Percentiles rank a stretch among this genome's conserved stretches.
Conservation (phyloP, 2,329 filamentous ascomycete genomes). For the Trichoderma lentiforme region DNA sequence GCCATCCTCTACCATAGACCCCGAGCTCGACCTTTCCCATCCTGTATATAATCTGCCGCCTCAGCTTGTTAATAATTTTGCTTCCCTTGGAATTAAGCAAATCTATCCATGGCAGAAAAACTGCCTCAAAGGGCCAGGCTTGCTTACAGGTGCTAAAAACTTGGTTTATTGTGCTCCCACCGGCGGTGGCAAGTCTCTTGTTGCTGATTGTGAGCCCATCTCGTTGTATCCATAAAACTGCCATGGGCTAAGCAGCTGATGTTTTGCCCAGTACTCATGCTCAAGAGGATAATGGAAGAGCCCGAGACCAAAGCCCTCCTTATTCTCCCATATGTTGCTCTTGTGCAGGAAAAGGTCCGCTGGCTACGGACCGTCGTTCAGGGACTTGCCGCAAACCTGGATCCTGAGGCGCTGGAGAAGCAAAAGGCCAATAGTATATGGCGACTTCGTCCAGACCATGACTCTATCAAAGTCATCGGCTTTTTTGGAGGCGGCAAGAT, state of each 20-base stretch:
- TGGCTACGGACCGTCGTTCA: constrained; percentile 68
- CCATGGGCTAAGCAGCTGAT: constrained; percentile 20
- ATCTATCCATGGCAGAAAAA: constrained; percentile 81
- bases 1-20: constrained; percentile 49
- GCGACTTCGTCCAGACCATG: constrained; percentile 54
- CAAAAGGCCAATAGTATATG: constrained; percentile 43
- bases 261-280: constrained; percentile 57
- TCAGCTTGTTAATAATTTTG: constrained; percentile 62
- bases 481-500: constrained; percentile 73
- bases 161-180: constrained; percentile 79
- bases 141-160: constrained; percentile 63
- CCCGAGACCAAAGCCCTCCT: constrained; percentile 65
- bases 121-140: constrained; percentile 64
- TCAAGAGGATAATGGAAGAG: constrained; percentile 65
- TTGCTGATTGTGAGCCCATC: constrained; percentile 52
- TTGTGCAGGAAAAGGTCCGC: constrained; percentile 75
- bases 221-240: neutral
- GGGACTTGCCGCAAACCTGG: constrained; percentile 44
- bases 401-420: constrained; percentile 32
- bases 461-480: constrained; percentile 62
- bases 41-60: constrained; percentile 60
- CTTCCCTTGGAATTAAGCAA: constrained; percentile 61
- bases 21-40: constrained; percentile 60
- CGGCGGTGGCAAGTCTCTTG: constrained; percentile 73
- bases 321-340: constrained; percentile 72